These are phyloP conservation scores for Ustilago hordei DNA, from an alignment of 1,284 basidiomycete genomes.

Conservation along the genomic window DNA sequence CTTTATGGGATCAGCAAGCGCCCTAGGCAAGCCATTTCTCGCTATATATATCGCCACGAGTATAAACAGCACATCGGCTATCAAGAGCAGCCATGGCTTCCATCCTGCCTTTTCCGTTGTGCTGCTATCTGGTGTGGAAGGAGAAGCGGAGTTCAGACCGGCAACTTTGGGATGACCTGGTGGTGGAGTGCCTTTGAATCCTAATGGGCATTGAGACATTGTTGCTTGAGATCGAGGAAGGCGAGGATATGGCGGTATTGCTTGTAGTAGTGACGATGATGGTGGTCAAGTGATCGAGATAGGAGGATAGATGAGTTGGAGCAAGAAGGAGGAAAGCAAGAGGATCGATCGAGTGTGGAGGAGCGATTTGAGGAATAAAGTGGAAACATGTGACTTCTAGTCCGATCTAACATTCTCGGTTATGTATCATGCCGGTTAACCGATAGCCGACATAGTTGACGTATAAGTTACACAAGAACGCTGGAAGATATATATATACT, in stretches of 20 bases:
- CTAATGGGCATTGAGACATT: constrained; percentile 48
- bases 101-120: constrained; percentile 19
- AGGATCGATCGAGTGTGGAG: not conserved
- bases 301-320: not conserved
- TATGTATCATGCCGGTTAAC: too few species aligned
- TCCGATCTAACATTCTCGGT: too few species aligned
- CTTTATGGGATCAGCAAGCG: constrained; percentile 22
- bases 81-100: constrained; percentile 46
- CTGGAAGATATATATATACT: too few species aligned
- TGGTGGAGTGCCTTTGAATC: constrained; percentile 55
- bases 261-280: not conserved
- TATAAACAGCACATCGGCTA: constrained; percentile 33
- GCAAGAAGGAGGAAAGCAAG: not conserved
- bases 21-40: constrained; percentile 33
- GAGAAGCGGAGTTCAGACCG: constrained; percentile 13
- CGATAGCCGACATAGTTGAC: too few species aligned
- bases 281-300: not conserved
- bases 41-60: constrained; percentile 39
- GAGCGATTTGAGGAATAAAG: too few species aligned
- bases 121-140: not conserved
- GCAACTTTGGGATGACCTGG: constrained; percentile 48
- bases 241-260: not conserved
- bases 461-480: too few species aligned
- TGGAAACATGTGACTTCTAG: too few species aligned
- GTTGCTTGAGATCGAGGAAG: not conserved